Conservation (phyloP, 108 stramenopile species). For the Heterococcus sp. region DNA sequence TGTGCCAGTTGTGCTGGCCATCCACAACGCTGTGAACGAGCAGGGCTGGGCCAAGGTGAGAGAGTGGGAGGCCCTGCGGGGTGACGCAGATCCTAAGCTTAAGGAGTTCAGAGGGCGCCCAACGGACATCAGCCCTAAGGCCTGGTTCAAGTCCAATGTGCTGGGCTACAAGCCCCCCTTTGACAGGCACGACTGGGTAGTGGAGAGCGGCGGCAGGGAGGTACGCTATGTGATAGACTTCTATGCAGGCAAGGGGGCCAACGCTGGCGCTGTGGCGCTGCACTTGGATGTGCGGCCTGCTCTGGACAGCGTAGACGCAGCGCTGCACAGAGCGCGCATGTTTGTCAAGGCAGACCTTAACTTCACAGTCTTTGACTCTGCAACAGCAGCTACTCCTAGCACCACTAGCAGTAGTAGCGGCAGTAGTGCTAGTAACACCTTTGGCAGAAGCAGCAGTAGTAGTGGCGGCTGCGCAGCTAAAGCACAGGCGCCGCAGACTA, state of each 20-base stretch:
- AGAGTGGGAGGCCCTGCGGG: slow-evolving; percentile 26
- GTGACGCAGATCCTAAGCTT: slow-evolving; percentile 56
- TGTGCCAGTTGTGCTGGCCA: slow-evolving; percentile 74
- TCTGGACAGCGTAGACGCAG: slow-evolving; percentile 8
- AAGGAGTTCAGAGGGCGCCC: slow-evolving; percentile 84
- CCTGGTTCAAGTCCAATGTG: slow-evolving; percentile 72
- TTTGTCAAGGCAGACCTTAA: background rate
- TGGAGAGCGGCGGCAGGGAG: slow-evolving; percentile 61
- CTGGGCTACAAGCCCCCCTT: slow-evolving; percentile 77
- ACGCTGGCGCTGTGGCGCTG: slow-evolving; percentile 58
- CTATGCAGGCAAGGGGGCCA: slow-evolving; percentile 63
- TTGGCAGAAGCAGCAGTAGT: too few species aligned
- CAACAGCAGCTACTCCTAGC: background rate
- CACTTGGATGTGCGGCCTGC: slow-evolving; percentile 83
- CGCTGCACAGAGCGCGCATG: background rate
- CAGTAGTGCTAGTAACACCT: too few species aligned
- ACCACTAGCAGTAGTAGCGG: too few species aligned
- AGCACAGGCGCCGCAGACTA: too few species aligned
- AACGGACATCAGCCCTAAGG: slow-evolving; percentile 80
- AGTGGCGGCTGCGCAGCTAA: too few species aligned
- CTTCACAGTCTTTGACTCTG: background rate
- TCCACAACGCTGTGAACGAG: slow-evolving; percentile 95
- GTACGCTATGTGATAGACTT: slow-evolving; percentile 92
- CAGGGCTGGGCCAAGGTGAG: slow-evolving; percentile 58
- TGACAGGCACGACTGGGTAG: slow-evolving; percentile 97